Percentiles rank a stretch among this genome's conserved stretches.
These are phyloP conservation scores for Aspergillus fischeri DNA, from an alignment of 2,329 filamentous ascomycete species.

Conservation along the genomic window DNA sequence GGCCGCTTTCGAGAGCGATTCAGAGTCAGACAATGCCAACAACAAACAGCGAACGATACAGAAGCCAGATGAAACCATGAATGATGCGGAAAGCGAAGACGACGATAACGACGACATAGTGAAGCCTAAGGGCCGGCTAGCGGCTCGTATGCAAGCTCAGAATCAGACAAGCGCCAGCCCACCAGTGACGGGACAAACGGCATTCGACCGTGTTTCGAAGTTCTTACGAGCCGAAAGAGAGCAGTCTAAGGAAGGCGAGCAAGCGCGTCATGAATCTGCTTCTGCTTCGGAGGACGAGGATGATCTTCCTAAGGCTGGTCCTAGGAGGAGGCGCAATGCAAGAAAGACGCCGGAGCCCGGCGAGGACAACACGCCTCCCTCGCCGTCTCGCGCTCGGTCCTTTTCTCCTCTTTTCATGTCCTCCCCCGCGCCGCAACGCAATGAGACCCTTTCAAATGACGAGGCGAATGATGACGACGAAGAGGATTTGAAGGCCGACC, in stretches of 20 bases:
- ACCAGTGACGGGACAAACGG: constrained; percentile 23
- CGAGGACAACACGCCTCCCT: constrained; percentile 23
- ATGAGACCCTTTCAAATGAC: constrained; percentile 15
- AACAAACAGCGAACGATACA: constrained; percentile 6
- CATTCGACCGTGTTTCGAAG: constrained; percentile 39
- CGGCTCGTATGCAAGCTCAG: constrained; percentile 56
- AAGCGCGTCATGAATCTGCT: constrained; percentile 10
- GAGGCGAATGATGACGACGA: constrained; percentile 19
- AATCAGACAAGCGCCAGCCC: constrained; percentile 16
- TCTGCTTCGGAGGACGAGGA: constrained; percentile 27
- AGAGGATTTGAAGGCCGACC: constrained; percentile 38
- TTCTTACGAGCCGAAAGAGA: constrained; percentile 16
- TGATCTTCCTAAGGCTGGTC: constrained; percentile 27
- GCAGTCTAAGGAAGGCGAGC: constrained; percentile 1
- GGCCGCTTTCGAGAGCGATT: constrained; percentile 46
- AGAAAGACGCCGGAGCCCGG: constrained; percentile 25
- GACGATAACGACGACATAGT: constrained; percentile 48
- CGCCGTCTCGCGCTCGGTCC: constrained; percentile 23
- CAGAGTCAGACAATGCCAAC: constrained; percentile 41
- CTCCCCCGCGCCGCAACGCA: constrained; percentile 18
- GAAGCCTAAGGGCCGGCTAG: constrained; percentile 60
- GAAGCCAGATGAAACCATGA: background rate
- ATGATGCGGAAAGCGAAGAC: constrained; percentile 18
- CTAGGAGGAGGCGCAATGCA: constrained; percentile 28
- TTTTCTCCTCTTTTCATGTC: constrained; percentile 46